Conservation (phyloP, 2,329 filamentous ascomycete genomes). For the Phoma sp. region DNA sequence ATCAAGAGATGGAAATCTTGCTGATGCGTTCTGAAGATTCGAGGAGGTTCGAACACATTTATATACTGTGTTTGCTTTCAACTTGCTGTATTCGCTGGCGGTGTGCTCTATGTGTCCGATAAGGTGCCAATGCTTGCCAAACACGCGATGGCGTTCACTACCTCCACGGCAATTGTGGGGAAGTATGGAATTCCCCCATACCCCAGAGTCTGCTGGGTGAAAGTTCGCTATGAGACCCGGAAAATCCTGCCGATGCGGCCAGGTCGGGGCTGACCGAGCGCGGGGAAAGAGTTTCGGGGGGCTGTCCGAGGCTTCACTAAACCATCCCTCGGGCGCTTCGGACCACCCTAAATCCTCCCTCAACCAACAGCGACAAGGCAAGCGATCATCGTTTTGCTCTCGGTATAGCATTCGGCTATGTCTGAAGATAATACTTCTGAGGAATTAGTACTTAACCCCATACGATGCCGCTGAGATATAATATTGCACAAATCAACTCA, state of each 20-base stretch:
- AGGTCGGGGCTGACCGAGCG: neutral
- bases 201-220: neutral
- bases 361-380: too few species aligned
- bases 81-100: too few species aligned
- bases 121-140: neutral
- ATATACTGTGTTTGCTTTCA: too few species aligned
- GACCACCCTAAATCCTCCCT: neutral
- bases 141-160: neutral
- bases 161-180: neutral
- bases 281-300: neutral
- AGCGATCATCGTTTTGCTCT: too few species aligned
- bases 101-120: too few species aligned
- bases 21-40: neutral
- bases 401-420: too few species aligned
- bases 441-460: too few species aligned
- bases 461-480: too few species aligned
- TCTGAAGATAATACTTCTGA: too few species aligned
- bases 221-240: neutral
- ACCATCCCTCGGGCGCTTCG: neutral
- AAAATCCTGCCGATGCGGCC: neutral
- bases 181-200: constrained; percentile 1
- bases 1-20: neutral
- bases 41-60: too few species aligned
- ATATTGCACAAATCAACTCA: too few species aligned
- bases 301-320: neutral